phyloP scores from a whole-genome alignment of 2,329 filamentous ascomycete genomes.

The Cucurbitaria berberidis region DNA sequence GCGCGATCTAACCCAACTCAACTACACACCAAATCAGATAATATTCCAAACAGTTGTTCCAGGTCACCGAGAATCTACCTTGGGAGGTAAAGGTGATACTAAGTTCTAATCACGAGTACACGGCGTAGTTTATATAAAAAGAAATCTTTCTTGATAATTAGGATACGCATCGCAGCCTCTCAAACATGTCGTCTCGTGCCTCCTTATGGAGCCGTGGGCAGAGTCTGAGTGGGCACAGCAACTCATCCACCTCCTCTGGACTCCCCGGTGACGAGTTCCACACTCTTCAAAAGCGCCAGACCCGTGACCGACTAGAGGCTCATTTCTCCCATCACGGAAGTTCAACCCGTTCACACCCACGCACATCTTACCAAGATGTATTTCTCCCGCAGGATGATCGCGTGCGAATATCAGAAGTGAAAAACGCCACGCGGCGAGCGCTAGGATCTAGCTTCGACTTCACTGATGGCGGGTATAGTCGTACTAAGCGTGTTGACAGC shows the following conservation, averaged over 20 bases:
- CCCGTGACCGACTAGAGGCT: slow-evolving; percentile 4
- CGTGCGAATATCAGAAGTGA: slow-evolving; percentile 10
- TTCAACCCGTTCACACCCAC: not conserved
- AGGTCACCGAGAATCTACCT: no score
- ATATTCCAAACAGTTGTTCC: no score
- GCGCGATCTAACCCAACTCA: no score
- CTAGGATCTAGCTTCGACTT: slow-evolving; percentile 16
- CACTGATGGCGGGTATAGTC: slow-evolving; percentile 2
- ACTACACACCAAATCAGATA: no score
- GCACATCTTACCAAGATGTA: slow-evolving; percentile 6
- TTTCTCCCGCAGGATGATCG: slow-evolving; percentile 7
- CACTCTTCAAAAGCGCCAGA: slow-evolving; percentile 3
- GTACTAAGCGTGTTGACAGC: not conserved
- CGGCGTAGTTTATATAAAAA: no score
- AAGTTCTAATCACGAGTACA: no score
- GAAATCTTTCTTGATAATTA: no score
- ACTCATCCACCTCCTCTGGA: not conserved
- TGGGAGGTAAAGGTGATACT: no score
- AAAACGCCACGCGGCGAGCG: slow-evolving; percentile 18
- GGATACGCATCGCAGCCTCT: no score
- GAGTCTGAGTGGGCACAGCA: not conserved
- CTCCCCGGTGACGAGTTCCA: slow-evolving; percentile 17
- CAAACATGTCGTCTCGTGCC: not conserved
- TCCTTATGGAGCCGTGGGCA: not conserved
- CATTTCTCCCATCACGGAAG: slow-evolving; percentile 5